These are phyloP conservation scores for Wickerhamiella pararugosa DNA, from an alignment of 1,139 yeast genomes.

Conservation along the genomic window DNA sequence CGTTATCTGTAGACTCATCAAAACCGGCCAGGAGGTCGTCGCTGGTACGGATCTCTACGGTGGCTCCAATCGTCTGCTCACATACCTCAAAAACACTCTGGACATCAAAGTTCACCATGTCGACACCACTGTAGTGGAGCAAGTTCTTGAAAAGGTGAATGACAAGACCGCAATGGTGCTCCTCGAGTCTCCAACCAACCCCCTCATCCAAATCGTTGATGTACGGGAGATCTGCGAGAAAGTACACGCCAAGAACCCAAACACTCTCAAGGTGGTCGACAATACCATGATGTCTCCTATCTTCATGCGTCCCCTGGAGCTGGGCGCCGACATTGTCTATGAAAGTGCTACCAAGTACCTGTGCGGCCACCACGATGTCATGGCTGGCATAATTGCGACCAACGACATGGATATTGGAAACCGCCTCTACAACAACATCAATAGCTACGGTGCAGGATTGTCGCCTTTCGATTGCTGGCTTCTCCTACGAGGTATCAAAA, in stretches of 20 bases:
- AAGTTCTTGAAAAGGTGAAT: slow-evolving; percentile 30
- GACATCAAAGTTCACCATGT: slow-evolving; percentile 58
- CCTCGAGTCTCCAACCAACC: slow-evolving; percentile 85
- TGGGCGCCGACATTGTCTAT: slow-evolving; percentile 81
- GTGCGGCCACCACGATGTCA: slow-evolving; percentile 88
- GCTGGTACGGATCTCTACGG: slow-evolving; percentile 93
- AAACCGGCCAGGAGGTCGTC: slow-evolving; percentile 69
- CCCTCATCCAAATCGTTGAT: slow-evolving; percentile 76
- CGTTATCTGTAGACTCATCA: slow-evolving; percentile 56
- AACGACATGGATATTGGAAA: slow-evolving; percentile 50
- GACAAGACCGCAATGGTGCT: slow-evolving; percentile 58
- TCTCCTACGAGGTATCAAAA: slow-evolving; percentile 70
- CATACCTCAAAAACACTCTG: slow-evolving; percentile 52
- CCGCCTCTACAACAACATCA: slow-evolving; percentile 56
- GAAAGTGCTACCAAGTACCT: slow-evolving; percentile 87
- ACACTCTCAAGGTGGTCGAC: slow-evolving; percentile 68
- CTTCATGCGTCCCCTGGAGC: slow-evolving; percentile 66
- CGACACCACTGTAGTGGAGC: slow-evolving; percentile 61
- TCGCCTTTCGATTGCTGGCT: slow-evolving; percentile 90
- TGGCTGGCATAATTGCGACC: slow-evolving; percentile 85
- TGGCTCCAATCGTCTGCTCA: slow-evolving; percentile 75
- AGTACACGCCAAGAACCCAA: slow-evolving; percentile 55
- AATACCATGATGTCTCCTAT: slow-evolving; percentile 95
- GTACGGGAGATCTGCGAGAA: slow-evolving; percentile 46
- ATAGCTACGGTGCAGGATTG: slow-evolving; percentile 81